A percentile compares a stretch with the other conserved stretches of the same genome.
Evolutionary conservation across 192 early-diverging fungal species (phyloP).

Genomic region (Lunasporangiospora selenospora): DNA sequence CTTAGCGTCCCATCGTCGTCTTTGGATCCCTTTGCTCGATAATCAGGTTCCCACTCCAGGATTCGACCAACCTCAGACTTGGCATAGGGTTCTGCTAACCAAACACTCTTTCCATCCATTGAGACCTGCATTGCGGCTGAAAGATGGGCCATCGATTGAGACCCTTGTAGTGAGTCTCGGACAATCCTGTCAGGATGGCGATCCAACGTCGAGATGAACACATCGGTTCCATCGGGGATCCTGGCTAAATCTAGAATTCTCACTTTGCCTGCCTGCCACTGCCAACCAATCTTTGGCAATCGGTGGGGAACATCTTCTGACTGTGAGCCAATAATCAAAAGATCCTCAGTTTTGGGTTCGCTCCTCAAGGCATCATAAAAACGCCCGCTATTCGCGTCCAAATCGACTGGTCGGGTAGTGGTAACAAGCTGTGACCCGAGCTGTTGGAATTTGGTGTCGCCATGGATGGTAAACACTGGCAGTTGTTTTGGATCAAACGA

Average conservation of each 20-base stretch:
- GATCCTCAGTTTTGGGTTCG: neutral
- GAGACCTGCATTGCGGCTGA: conserved; percentile 40
- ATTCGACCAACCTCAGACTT: conserved; percentile 22
- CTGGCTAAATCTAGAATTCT: conserved; percentile 19
- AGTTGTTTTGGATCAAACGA: too few species aligned
- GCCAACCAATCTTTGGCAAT: conserved; percentile 18
- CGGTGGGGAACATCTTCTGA: conserved; percentile 22
- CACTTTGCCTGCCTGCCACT: conserved; percentile 43
- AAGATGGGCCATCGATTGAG: conserved; percentile 40
- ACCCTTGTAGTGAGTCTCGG: conserved; percentile 22
- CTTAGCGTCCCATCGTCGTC: too few species aligned
- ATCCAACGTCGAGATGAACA: conserved; percentile 21
- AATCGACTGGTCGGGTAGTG: too few species aligned
- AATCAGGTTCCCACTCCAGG: conserved; percentile 26
- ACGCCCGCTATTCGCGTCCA: too few species aligned
- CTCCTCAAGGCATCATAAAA: too few species aligned
- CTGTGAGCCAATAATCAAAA: conserved; percentile 33
- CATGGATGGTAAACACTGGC: conserved; percentile 43
- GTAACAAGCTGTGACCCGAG: conserved; percentile 33
- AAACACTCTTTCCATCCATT: conserved; percentile 28
- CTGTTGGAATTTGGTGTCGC: conserved; percentile 46
- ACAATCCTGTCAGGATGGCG: conserved; percentile 5
- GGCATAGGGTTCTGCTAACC: conserved; percentile 38
- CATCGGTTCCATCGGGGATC: conserved; percentile 3
- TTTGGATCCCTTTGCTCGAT: too few species aligned